Evolutionary conservation across 345 rosid genomes (phyloP).

Genomic region (Gossypium herbaceum): DNA sequence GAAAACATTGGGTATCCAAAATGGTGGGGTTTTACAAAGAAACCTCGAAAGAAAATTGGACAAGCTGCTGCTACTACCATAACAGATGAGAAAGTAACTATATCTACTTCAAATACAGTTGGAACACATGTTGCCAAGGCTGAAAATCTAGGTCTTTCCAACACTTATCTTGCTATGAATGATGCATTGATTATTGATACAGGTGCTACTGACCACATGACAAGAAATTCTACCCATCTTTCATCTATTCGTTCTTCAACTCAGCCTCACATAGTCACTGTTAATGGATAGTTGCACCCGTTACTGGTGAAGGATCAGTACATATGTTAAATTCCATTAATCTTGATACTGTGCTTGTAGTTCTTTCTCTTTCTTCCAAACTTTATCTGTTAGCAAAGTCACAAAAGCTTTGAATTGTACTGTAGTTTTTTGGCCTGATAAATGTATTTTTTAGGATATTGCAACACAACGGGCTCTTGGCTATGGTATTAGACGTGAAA

Average conservation of each 20-base stretch:
- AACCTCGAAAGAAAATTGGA: neutral
- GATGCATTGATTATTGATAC: conserved; percentile 11
- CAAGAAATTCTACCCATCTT: neutral
- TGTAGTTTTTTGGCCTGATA: neutral
- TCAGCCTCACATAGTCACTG: neutral
- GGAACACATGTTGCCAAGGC: neutral
- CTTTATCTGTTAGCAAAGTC: neutral
- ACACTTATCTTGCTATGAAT: neutral
- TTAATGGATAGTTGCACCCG: neutral
- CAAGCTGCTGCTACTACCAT: neutral
- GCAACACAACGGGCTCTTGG: neutral
- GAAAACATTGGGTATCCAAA: neutral
- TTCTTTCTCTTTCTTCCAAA: neutral
- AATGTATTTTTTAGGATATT: neutral
- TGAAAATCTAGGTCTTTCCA: neutral
- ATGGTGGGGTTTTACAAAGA: neutral
- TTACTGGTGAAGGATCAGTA: neutral
- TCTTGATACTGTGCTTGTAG: neutral
- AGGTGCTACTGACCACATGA: conserved; percentile 1
- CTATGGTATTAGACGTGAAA: neutral
- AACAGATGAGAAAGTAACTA: neutral
- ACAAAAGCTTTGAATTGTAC: neutral
- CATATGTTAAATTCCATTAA: neutral
- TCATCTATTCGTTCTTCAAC: neutral
- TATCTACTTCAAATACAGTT: too few relatives aligned